Base-by-base conservation (phyloP, 2,329 filamentous ascomycete genomes). In the Paradendryphiella salina region DNA sequence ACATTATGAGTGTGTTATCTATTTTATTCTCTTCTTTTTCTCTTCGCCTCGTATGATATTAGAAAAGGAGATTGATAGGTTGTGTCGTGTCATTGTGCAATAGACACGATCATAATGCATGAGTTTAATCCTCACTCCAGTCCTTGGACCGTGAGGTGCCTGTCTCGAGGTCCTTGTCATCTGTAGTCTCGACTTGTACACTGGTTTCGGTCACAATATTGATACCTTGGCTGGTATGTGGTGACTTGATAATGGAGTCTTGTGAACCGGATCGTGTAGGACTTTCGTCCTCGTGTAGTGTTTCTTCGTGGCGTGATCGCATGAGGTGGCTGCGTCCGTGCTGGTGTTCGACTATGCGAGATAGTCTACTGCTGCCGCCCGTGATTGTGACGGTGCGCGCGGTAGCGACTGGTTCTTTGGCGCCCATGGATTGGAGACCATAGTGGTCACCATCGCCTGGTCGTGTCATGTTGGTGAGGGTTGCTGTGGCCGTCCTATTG, bases 341-440 rank as follows among this genome's bases (percentile, higher is more conserved):
- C 17, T 51, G 50, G 43, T 54, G 56, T 35, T 72, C 67, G 7
- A 67, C 64, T 15, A 71, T 55, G 29, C 65, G 57, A 2, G 67
- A 70, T 5, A 68, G 52, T 9, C 64, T 57, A 17, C 64, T 65
- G 44, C 54, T 65, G 32, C 70, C 69, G 15, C 70, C 70, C 11
- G 67, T 62, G n/a, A 72, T 72, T 33, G 67, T 72, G 31, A 72
- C 67, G 18, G 67, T 69, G 36, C 65, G 66, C 11, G 67, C 60
- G 4, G 54, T 55, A 3, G 55, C 43, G 5, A 40, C 33, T 13
- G 43, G 36, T n/a, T 71, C 66, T 47, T 71, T 71, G 33, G 36
- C 33, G 37, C 58, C 57, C 35, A 71, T 65, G n/a, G 66, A 63
- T 28, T 62, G 52, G 4, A 72, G 58, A n/a, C 61, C 63, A 46